Conservation (phyloP, 2,329 filamentous ascomycete genomes). For the Microsporum ferrugineum region DNA sequence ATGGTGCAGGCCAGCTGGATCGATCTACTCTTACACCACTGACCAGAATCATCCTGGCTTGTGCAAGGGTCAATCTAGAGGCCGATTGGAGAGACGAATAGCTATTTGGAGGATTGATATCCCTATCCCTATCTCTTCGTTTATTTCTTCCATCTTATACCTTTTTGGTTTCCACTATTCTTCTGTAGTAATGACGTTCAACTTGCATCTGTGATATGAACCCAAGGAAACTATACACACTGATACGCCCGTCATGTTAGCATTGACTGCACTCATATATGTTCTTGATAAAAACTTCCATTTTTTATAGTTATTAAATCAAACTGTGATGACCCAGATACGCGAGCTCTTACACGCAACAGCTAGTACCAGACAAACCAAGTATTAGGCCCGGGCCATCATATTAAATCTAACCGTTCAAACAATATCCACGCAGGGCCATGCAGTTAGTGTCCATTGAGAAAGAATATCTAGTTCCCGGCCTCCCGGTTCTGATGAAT, state of each 20-base stretch:
- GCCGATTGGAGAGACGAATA: not conserved
- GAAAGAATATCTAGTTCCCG: too few relatives aligned
- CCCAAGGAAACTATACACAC: not conserved
- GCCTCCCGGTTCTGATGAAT: too few relatives aligned
- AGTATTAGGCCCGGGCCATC: too few relatives aligned
- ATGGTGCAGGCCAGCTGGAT: not conserved
- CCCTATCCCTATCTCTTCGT: not conserved
- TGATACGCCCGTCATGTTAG: not conserved
- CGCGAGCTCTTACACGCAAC: too few relatives aligned
- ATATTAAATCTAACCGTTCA: too few relatives aligned
- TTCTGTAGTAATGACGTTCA: not conserved
- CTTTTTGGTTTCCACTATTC: not conserved
- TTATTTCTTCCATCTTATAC: not conserved
- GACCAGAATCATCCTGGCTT: conserved; percentile 3
- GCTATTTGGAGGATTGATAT: not conserved
- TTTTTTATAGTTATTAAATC: not conserved
- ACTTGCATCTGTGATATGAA: not conserved
- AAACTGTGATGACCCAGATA: not conserved
- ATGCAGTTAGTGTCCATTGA: too few relatives aligned
- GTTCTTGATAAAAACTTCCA: not conserved
- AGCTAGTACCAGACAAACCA: too few relatives aligned
- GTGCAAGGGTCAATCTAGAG: not conserved
- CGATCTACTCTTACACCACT: conserved; percentile 2
- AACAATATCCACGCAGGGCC: too few relatives aligned
- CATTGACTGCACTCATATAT: not conserved